Conservation (phyloP, 306 rosid genomes). For the Dalbergia cultrata region DNA sequence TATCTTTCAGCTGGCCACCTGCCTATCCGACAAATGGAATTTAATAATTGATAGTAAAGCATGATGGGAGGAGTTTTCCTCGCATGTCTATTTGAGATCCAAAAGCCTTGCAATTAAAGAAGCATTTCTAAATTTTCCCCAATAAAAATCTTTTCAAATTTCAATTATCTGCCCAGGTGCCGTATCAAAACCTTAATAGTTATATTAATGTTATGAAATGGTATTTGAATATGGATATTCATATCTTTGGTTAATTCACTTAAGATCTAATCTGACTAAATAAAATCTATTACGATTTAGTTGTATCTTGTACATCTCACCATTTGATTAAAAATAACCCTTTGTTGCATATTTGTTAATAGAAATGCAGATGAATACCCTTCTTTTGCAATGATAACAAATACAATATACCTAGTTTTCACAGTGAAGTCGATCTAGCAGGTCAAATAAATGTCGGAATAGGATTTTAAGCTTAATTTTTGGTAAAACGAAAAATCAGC, state of each 20-base stretch:
- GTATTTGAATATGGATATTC: no score
- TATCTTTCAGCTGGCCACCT: background rate
- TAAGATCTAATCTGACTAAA: no score
- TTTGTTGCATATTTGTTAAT: background rate
- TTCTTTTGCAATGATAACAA: background rate
- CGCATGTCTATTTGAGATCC: background rate
- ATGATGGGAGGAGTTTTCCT: background rate
- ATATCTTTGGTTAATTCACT: no score
- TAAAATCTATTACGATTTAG: no score
- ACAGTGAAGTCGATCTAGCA: background rate
- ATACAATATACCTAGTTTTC: background rate
- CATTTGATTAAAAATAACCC: no score
- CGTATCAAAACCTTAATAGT: background rate
- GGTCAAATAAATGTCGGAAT: background rate
- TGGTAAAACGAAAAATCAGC: background rate
- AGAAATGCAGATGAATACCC: background rate
- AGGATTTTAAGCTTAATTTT: background rate
- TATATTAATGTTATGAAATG: no score
- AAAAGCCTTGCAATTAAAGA: background rate
- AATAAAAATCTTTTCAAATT: background rate
- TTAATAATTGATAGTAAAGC: background rate
- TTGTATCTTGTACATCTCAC: no score
- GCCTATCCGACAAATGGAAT: background rate
- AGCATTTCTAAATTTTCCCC: background rate
- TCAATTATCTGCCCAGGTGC: constrained; percentile 23